phyloP scores from a whole-genome alignment of 2,329 filamentous ascomycete genomes.

The Neofusicoccum cordaticola region DNA sequence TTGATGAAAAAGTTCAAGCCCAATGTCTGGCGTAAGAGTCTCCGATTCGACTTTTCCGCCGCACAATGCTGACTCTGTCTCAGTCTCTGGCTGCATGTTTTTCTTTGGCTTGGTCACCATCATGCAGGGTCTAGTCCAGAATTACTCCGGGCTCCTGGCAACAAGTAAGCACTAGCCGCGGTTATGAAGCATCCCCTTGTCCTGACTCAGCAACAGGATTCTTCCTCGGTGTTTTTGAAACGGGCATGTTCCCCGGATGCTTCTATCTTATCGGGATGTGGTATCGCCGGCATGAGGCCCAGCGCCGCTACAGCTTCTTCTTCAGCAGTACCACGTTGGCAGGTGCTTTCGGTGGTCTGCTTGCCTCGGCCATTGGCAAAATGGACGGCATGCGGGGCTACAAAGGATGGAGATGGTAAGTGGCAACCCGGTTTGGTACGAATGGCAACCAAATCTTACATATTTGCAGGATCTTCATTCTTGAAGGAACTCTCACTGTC shows the following conservation, averaged over 20 bases:
- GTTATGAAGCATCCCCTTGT: neutral
- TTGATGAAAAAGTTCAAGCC: conserved; percentile 53
- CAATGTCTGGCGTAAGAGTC: conserved; percentile 45
- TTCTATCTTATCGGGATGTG: conserved; percentile 45
- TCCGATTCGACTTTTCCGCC: neutral
- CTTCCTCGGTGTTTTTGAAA: conserved; percentile 67
- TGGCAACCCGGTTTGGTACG: neutral
- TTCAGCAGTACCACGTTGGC: conserved; percentile 79
- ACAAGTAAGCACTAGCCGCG: conserved; percentile 45
- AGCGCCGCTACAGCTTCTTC: conserved; percentile 91
- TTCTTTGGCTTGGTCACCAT: conserved; percentile 74
- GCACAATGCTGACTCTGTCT: neutral
- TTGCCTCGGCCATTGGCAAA: conserved; percentile 85
- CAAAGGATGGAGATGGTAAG: conserved; percentile 67
- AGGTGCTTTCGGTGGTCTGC: conserved; percentile 79
- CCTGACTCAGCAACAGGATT: conserved; percentile 46
- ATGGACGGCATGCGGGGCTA: conserved; percentile 72
- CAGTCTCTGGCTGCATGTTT: conserved; percentile 76
- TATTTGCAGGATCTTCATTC: conserved; percentile 62
- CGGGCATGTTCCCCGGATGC: conserved; percentile 65
- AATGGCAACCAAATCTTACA: neutral
- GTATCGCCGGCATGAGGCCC: conserved; percentile 84
- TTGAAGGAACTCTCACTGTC: conserved; percentile 54
- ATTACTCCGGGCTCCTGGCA: conserved; percentile 71
- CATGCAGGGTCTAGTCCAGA: conserved; percentile 73